These are phyloP conservation scores for Pisolithus thermaeus DNA, from an alignment of 1,284 basidiomycete species.

Conservation along the genomic window DNA sequence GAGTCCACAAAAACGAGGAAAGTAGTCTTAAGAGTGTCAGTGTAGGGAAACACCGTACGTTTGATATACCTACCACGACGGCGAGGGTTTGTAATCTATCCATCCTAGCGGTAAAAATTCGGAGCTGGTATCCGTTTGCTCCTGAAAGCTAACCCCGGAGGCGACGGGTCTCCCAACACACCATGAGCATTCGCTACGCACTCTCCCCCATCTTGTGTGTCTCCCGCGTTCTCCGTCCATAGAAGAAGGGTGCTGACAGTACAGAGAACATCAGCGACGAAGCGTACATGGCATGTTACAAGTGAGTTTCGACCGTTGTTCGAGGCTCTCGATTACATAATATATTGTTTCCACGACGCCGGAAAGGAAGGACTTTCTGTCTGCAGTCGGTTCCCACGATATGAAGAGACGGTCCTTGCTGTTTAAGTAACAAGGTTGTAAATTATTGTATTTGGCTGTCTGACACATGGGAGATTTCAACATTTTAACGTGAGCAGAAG, in stretches of 20 bases:
- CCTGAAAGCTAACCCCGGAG: slow-evolving; percentile 1
- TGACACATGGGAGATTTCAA: too few relatives aligned
- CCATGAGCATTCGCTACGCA: slow-evolving; percentile 2
- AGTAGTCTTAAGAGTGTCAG: slow-evolving; percentile 18
- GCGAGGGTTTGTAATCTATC: slow-evolving; percentile 25
- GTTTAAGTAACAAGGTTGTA: too few relatives aligned
- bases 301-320: background rate
- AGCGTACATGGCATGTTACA: background rate
- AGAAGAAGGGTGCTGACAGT: background rate
- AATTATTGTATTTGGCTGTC: too few relatives aligned
- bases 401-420: too few relatives aligned
- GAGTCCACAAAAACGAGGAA: slow-evolving; percentile 26
- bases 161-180: background rate
- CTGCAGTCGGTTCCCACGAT: too few relatives aligned
- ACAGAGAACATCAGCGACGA: background rate
- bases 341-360: too few relatives aligned
- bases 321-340: too few relatives aligned
- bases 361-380: too few relatives aligned
- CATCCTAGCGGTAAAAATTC: slow-evolving; percentile 21
- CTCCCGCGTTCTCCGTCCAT: slow-evolving; percentile 6
- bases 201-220: slow-evolving; percentile 1
- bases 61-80: slow-evolving; percentile 19
- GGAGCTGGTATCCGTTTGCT: slow-evolving; percentile 11
- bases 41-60: background rate
- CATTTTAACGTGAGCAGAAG: too few relatives aligned